Percentiles rank a stretch among this genome's conserved stretches.
Evolutionary conservation across 129 eudicot species (phyloP).

Genomic region (Kitagawia praeruptora): DNA sequence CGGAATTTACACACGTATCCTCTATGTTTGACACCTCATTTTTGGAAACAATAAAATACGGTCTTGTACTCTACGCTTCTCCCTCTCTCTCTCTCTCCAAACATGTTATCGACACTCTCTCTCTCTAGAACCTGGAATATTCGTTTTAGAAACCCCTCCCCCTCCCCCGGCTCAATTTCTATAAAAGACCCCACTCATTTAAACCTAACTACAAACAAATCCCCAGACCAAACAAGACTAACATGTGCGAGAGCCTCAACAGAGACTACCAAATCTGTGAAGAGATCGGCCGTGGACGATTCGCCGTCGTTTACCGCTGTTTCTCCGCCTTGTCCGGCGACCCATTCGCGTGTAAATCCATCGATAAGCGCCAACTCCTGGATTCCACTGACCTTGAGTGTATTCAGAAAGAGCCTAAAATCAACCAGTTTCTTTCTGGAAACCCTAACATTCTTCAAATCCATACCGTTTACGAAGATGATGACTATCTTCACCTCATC

Average conservation of each 20-base stretch:
- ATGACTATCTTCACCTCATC: constrained; percentile 48
- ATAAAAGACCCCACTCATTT: neutral
- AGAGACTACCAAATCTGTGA: constrained; percentile 46
- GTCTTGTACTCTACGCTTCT: too few species aligned
- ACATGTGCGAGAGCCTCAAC: constrained; percentile 48
- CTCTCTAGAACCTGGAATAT: neutral
- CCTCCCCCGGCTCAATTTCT: neutral
- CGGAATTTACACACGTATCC: too few species aligned
- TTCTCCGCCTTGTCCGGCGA: constrained; percentile 38
- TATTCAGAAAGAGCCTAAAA: constrained; percentile 61
- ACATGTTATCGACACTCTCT: too few species aligned
- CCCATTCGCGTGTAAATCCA: constrained; percentile 68
- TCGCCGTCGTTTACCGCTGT: constrained; percentile 86
- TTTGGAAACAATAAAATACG: too few species aligned
- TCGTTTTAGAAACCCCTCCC: neutral
- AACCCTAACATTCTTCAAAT: constrained; percentile 58
- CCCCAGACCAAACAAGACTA: neutral
- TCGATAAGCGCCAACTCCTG: constrained; percentile 43
- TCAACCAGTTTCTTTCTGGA: constrained; percentile 44
- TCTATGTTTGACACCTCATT: too few species aligned
- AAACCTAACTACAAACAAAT: neutral
- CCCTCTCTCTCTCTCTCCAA: too few species aligned
- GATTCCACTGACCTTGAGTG: constrained; percentile 65
- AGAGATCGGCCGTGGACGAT: constrained; percentile 93
- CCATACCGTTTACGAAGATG: constrained; percentile 58